A percentile compares a stretch with the other conserved stretches of the same genome.
Conservation (phyloP, 2,329 filamentous ascomycete species). For the Orbilia quercus region DNA sequence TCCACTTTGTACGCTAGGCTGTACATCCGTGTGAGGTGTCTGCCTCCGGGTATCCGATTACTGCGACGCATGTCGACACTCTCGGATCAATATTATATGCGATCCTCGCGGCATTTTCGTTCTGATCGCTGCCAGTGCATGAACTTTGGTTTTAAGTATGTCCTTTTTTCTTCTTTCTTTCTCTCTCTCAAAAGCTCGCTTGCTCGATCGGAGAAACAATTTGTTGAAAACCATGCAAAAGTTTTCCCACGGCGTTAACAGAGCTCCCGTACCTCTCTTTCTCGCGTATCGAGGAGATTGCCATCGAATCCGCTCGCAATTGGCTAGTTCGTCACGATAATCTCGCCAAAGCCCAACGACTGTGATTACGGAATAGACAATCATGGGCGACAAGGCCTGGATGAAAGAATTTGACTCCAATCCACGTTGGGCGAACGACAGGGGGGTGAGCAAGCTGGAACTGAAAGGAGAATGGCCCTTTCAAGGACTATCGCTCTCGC, state of each 20-base stretch:
- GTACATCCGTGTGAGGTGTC: constrained; percentile 37
- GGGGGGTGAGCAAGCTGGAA: constrained; percentile 29
- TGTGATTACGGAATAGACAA: constrained; percentile 35
- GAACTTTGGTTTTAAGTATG: neutral
- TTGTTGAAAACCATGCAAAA: constrained; percentile 1
- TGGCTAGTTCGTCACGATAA: constrained; percentile 41
- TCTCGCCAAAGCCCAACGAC: constrained; percentile 40
- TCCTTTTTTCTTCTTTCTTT: no score
- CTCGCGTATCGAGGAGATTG: constrained; percentile 33
- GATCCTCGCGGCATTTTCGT: constrained; percentile 16
- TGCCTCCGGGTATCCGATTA: constrained; percentile 56
- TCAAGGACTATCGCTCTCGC: constrained; percentile 45
- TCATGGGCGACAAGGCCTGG: constrained; percentile 29
- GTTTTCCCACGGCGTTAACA: constrained; percentile 43
- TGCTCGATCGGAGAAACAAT: no score
- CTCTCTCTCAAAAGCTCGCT: no score
- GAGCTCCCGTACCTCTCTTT: constrained; percentile 35
- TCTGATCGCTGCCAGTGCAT: no score
- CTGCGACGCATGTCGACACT: constrained; percentile 41
- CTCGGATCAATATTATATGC: constrained; percentile 31
- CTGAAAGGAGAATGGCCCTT: constrained; percentile 46
- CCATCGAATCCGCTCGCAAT: constrained; percentile 39
- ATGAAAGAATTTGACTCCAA: constrained; percentile 16
- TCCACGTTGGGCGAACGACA: constrained; percentile 46
- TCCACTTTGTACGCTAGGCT: constrained; percentile 39